Evolutionary conservation across 371 early-diverging fungal genomes (phyloP), one percentile per base, ranked within the genome.

Genomic region (Lichtheimia hyalospora): DNA sequence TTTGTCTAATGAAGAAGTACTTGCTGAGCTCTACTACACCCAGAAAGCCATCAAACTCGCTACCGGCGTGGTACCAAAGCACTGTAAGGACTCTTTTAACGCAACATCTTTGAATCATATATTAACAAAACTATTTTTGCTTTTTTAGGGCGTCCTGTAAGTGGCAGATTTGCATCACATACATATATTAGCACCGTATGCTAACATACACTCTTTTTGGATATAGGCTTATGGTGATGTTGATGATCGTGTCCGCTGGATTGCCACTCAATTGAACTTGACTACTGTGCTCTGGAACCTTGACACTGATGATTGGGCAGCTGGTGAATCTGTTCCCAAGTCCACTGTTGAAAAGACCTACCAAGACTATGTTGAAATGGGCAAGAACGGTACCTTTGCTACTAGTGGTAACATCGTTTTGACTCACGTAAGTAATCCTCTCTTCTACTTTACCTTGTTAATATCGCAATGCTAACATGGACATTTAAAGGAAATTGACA

Each of bases 1-100:
- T 16, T 69, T 87, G 67, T 79, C 81, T 39, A 88, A 88, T 62
- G 77, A 81, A 39, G 82, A 88, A 63, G 81, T 90, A 52, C 76
- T 91, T 52, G 85, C 89, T 53, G 92, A 91, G 66, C 65, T 89
- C 58, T 79, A 84, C 66, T 90, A 84, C 66, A 90, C 90, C 55
- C 84, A 73, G 64, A 71, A 82, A 71, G 81, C 83, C 20, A 83
- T 86, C 75, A 83, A 86, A 67, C 49, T 70, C 57, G 71, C 69
- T 25, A 71, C 78, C 43, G 86, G 77, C 58, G 70, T 79, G 27
- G 76, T 77, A 48, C 80, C 80, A 49, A 60, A 52, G 14, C 61
- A 73, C 67, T 75, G 74, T n/a, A n/a, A n/a, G n/a, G n/a, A n/a
- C n/a, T n/a, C n/a, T n/a, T n/a, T n/a, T n/a, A n/a, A n/a, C n/a